These are phyloP conservation scores for Shiraia sp. DNA, from an alignment of 2,329 filamentous ascomycete genomes.

Conservation along the genomic window DNA sequence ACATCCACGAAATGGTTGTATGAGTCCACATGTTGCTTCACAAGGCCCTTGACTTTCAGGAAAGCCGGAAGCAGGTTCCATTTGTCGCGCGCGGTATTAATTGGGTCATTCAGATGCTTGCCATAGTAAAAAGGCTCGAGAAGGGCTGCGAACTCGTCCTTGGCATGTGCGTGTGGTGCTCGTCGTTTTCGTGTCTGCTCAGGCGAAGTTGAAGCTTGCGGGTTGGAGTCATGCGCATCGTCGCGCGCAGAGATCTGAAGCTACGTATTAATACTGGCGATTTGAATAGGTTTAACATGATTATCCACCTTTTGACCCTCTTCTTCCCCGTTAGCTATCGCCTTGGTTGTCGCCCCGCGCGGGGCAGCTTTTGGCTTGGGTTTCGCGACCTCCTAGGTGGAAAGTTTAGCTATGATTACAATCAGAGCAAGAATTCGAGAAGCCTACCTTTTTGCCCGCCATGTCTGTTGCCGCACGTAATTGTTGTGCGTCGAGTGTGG, in stretches of 20 bases:
- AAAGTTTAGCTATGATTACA: constrained; percentile 11
- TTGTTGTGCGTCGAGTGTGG: constrained; percentile 10
- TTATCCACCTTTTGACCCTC: constrained; percentile 11
- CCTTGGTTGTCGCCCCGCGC: constrained; percentile 36
- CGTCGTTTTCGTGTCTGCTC: constrained; percentile 34
- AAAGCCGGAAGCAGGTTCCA: constrained; percentile 98
- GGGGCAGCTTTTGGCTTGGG: constrained; percentile 34
- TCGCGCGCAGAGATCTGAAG: constrained; percentile 8
- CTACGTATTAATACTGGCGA: constrained; percentile 9
- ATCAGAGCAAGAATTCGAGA: not conserved
- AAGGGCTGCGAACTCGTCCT: constrained; percentile 63
- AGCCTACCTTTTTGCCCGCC: constrained; percentile 36
- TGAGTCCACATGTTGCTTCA: constrained; percentile 97
- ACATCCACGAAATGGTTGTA: constrained; percentile 98
- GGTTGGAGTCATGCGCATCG: constrained; percentile 19
- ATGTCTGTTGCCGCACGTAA: constrained; percentile 25
- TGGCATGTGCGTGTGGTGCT: constrained; percentile 34
- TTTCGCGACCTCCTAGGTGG: constrained; percentile 28
- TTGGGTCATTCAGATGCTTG: constrained; percentile 69
- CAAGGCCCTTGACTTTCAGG: constrained; percentile 92
- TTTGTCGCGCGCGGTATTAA: constrained; percentile 80
- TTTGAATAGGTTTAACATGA: constrained; percentile 10
- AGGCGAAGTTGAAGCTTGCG: constrained; percentile 21
- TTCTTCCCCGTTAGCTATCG: constrained; percentile 14
- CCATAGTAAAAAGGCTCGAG: constrained; percentile 72